Percentiles rank a stretch among this genome's conserved stretches.
These are phyloP conservation scores for Ogataea parapolymorpha DNA, from an alignment of 805 yeast genomes.

Conservation along the genomic window DNA sequence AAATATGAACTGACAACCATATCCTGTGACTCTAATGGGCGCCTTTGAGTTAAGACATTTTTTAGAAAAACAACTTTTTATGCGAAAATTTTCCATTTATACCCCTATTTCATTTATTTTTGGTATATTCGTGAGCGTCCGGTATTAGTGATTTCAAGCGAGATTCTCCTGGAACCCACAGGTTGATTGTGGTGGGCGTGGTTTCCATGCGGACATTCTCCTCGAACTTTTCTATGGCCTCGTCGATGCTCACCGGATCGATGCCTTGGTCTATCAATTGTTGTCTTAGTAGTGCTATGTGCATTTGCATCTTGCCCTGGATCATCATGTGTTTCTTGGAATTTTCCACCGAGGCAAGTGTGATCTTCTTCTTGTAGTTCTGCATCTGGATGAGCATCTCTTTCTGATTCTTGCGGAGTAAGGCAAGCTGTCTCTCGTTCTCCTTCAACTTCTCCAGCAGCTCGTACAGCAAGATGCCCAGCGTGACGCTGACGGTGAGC, in stretches of 20 bases:
- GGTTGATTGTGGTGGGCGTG: slow-evolving; percentile 51
- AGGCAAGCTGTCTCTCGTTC: slow-evolving; percentile 22
- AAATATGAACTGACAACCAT: slow-evolving; percentile 49
- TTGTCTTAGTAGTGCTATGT: slow-evolving; percentile 60
- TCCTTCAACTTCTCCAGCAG: slow-evolving; percentile 24
- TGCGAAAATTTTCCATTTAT: slow-evolving; percentile 9
- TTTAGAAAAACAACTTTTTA: slow-evolving; percentile 21
- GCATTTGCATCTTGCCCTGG: slow-evolving; percentile 61
- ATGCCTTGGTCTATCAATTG: slow-evolving; percentile 56
- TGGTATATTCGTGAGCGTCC: slow-evolving; percentile 58
- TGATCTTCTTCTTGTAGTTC: slow-evolving; percentile 49
- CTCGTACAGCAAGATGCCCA: slow-evolving; percentile 12
- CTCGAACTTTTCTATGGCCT: slow-evolving; percentile 54
- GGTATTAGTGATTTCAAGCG: slow-evolving; percentile 51
- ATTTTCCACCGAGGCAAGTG: slow-evolving; percentile 49
- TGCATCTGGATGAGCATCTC: slow-evolving; percentile 48
- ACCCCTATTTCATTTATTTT: slow-evolving; percentile 28
- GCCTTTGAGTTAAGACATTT: slow-evolving; percentile 47
- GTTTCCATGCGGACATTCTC: slow-evolving; percentile 55
- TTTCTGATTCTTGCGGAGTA: slow-evolving; percentile 27
- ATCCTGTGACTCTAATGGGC: slow-evolving; percentile 79
- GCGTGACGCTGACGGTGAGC: slow-evolving; percentile 12
- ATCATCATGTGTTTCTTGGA: slow-evolving; percentile 44
- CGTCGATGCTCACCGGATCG: slow-evolving; percentile 55
- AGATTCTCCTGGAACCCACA: slow-evolving; percentile 59